phyloP scores from a whole-genome alignment of 176 grass and related monocot species.

The Oryza meridionalis region DNA sequence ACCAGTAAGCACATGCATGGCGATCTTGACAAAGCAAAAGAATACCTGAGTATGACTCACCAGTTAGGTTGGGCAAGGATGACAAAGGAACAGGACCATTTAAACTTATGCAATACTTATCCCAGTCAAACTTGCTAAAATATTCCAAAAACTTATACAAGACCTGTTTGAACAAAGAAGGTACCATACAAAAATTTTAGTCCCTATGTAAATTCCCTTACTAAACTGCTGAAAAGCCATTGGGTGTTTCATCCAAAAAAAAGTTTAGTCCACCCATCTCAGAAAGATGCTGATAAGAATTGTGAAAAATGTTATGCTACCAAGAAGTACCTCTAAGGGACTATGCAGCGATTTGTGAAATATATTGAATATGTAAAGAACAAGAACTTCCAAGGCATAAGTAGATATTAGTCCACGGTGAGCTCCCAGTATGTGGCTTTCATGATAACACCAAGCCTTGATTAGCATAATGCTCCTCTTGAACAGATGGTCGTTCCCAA shows the following conservation, averaged over 20 bases:
- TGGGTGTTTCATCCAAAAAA: background rate
- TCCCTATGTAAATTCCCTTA: background rate
- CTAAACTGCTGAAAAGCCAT: background rate
- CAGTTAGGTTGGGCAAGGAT: conserved; percentile 42
- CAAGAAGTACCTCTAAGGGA: conserved; percentile 64
- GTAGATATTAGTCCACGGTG: conserved; percentile 79
- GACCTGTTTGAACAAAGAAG: conserved; percentile 54
- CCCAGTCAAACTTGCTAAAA: conserved; percentile 90
- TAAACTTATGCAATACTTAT: conserved; percentile 68
- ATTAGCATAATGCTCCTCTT: conserved; percentile 90
- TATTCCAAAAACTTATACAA: conserved; percentile 89
- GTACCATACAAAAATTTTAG: conserved; percentile 7
- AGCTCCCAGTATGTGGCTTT: conserved; percentile 71
- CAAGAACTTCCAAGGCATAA: conserved; percentile 74
- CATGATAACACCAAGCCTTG: conserved; percentile 91
- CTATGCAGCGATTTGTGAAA: conserved; percentile 67
- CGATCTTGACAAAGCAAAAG: conserved; percentile 15
- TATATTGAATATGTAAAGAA: conserved; percentile 77
- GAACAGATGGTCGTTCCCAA: conserved; percentile 78
- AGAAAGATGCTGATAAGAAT: background rate
- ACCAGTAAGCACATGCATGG: background rate
- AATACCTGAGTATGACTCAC: conserved; percentile 42
- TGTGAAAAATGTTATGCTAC: background rate
- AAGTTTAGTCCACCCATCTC: background rate
- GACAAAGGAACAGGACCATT: conserved; percentile 64